Percentiles rank a stretch among this genome's conserved stretches.
Evolutionary conservation across 2,329 filamentous ascomycete genomes (phyloP).

Genomic region (Hyphodiscus sp.): DNA sequence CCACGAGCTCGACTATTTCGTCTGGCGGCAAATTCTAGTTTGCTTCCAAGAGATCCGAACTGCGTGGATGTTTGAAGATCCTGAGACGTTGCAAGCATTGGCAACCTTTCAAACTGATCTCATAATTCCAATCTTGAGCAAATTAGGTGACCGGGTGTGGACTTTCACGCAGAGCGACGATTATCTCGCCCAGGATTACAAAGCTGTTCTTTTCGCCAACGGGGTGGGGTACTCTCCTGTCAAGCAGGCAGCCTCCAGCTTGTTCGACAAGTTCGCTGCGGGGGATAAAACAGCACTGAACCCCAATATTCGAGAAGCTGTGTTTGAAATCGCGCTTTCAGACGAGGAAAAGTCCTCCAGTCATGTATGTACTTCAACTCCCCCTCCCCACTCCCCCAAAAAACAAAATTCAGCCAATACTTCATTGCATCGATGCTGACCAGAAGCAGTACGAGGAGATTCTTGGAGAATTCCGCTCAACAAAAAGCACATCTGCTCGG

Average conservation of each 20-base stretch:
- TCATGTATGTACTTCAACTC: neutral
- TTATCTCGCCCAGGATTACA: slow-evolving; percentile 6
- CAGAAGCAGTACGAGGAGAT: too few relatives aligned
- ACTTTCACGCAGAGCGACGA: slow-evolving; percentile 1
- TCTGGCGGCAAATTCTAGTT: slow-evolving; percentile 9
- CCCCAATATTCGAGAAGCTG: slow-evolving; percentile 8
- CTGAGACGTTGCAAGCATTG: neutral
- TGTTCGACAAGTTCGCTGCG: slow-evolving; percentile 7
- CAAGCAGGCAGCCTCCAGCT: neutral
- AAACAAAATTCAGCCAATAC: too few relatives aligned
- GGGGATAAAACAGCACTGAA: slow-evolving; percentile 7
- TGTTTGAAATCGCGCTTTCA: slow-evolving; percentile 10
- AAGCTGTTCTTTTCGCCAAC: slow-evolving; percentile 9
- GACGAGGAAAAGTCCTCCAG: slow-evolving; percentile 1
- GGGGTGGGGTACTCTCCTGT: slow-evolving; percentile 3
- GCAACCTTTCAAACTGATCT: slow-evolving; percentile 1
- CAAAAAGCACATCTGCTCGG: neutral
- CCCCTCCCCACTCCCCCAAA: too few relatives aligned
- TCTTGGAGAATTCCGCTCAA: too few relatives aligned
- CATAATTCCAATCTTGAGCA: neutral
- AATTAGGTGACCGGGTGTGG: slow-evolving; percentile 1
- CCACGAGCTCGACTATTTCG: slow-evolving; percentile 9
- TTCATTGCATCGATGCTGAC: too few relatives aligned
- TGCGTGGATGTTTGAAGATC: slow-evolving; percentile 9
- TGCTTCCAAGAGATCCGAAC: slow-evolving; percentile 1